Evolutionary conservation across 768 basidiomycete species (phyloP).

Genomic region (Galerina marginata): DNA sequence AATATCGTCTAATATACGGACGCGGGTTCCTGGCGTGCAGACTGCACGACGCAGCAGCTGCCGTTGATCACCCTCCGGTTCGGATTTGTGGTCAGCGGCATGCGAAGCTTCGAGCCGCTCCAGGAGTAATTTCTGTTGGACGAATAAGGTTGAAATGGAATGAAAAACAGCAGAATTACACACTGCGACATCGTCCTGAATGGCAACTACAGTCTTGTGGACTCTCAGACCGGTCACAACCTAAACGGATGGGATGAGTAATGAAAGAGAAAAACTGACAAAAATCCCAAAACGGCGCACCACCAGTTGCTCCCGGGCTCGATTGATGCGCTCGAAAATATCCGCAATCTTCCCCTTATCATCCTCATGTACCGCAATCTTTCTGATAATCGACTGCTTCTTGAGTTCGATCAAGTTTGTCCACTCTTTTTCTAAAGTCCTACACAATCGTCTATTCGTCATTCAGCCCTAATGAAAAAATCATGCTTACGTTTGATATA

Average conservation of each 20-base stretch:
- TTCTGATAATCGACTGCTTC: constrained; percentile 9
- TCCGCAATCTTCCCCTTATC: constrained; percentile 15
- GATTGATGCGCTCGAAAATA: constrained; percentile 22
- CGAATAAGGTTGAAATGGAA: background rate
- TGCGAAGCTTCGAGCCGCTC: constrained; percentile 2
- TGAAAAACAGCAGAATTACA: background rate
- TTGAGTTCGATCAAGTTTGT: constrained; percentile 9
- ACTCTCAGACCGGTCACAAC: constrained; percentile 12
- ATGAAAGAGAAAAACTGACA: background rate
- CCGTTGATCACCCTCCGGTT: too few relatives aligned
- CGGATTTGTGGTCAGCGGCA: too few relatives aligned
- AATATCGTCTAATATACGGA: constrained; percentile 26
- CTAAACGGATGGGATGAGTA: background rate
- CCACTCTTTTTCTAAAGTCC: constrained; percentile 16
- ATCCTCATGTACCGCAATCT: constrained; percentile 19
- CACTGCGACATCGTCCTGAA: constrained; percentile 11
- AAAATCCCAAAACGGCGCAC: constrained; percentile 5
- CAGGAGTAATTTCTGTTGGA: constrained; percentile 7
- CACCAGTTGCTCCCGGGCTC: constrained; percentile 18
- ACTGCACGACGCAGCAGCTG: too few relatives aligned
- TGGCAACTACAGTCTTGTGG: constrained; percentile 12
- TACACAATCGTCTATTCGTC: background rate
- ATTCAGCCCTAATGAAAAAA: background rate
- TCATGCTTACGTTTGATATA: constrained; percentile 10
- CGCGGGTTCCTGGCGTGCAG: constrained; percentile 24